Conservation (phyloP, 176 grass and related monocot species). For the Panicum miliaceum region DNA sequence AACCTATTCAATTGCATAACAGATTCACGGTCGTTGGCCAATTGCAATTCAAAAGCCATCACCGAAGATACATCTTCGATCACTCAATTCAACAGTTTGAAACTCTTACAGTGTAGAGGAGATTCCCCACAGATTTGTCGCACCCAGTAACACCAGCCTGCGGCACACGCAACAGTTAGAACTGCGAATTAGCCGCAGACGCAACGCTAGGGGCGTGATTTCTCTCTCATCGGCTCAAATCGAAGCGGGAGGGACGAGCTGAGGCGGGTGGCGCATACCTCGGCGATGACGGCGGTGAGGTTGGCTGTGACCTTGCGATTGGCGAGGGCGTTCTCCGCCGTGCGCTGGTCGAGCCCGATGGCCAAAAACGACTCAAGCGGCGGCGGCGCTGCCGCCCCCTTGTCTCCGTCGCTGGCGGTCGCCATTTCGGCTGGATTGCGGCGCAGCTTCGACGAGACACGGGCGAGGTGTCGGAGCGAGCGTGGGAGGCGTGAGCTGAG, state of each 20-base stretch:
- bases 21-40: neutral
- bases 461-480: neutral
- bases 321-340: slow-evolving; percentile 77
- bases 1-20: slow-evolving; percentile 50
- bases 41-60: neutral
- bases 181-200: neutral
- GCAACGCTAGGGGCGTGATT: neutral
- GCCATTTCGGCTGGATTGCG: slow-evolving; percentile 26
- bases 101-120: slow-evolving; percentile 66
- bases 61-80: neutral
- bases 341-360: slow-evolving; percentile 80
- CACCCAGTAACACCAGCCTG: slow-evolving; percentile 72
- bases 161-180: slow-evolving; percentile 27
- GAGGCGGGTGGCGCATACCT: slow-evolving; percentile 38
- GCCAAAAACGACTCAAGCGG: slow-evolving; percentile 67
- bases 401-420: slow-evolving; percentile 18
- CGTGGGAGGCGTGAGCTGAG: slow-evolving; percentile 9
- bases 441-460: neutral
- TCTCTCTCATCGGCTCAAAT: neutral
- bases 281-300: slow-evolving; percentile 71
- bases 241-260: neutral
- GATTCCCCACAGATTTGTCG: slow-evolving; percentile 78
- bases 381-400: slow-evolving; percentile 5
- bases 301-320: slow-evolving; percentile 79
- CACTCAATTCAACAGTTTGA: neutral